These are phyloP conservation scores for Physcomitrium patens DNA, from an alignment of 225 moss, liverwort and hornwort species.

Conservation along the genomic window DNA sequence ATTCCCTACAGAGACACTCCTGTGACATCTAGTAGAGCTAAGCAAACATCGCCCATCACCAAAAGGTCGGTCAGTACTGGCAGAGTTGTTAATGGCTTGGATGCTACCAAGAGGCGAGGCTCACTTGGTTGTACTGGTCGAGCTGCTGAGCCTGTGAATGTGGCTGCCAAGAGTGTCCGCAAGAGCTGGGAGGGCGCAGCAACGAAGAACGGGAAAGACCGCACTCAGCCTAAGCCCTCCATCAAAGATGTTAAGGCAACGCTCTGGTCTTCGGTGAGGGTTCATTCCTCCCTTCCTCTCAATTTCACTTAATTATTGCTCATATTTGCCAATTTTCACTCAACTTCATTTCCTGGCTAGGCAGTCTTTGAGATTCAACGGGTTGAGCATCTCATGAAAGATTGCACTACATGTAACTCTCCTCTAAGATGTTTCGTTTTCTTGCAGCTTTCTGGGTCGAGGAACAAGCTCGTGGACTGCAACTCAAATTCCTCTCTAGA, in stretches of 20 bases:
- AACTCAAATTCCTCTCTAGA: conserved; percentile 50
- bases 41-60: conserved; percentile 25
- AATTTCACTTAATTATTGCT: no score
- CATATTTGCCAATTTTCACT: background rate
- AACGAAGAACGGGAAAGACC: conserved; percentile 60
- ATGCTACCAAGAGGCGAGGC: conserved; percentile 27
- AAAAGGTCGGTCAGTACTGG: conserved; percentile 38
- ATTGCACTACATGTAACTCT: no score
- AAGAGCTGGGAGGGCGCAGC: conserved; percentile 45
- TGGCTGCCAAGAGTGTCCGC: conserved; percentile 31
- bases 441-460: conserved; percentile 69
- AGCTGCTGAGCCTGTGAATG: conserved; percentile 17
- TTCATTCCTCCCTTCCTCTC: background rate
- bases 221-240: conserved; percentile 36
- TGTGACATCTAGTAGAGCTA: conserved; percentile 15
- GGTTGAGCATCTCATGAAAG: no score
- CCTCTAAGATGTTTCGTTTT: no score
- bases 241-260: conserved; percentile 59
- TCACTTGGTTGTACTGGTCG: conserved; percentile 29
- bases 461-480: conserved; percentile 61
- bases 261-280: conserved; percentile 65
- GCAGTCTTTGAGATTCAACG: no score
- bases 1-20: conserved; percentile 31
- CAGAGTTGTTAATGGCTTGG: conserved; percentile 13
- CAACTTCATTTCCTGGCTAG: background rate